A percentile compares a stretch with the other conserved stretches of the same genome.
These are phyloP conservation scores for Adansonia gregorii DNA, from an alignment of 441 rosid genomes.

Conservation along the genomic window DNA sequence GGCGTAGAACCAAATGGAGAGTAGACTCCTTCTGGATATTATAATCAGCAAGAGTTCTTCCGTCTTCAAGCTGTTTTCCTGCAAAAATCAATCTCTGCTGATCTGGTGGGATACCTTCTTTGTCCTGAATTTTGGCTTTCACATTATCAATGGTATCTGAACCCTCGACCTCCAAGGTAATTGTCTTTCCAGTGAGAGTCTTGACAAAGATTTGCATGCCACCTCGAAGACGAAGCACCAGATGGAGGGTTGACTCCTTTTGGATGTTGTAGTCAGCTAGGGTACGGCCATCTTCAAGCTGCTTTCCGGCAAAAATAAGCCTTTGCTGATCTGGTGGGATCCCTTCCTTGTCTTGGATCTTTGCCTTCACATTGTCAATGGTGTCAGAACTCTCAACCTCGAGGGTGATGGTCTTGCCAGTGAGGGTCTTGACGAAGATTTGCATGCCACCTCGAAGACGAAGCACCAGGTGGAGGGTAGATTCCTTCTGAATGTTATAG, in stretches of 20 bases:
- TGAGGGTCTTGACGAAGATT: no score
- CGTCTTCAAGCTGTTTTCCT: conserved; percentile 8
- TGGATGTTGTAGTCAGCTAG: no score
- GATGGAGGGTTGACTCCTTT: no score
- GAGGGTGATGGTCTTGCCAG: no score
- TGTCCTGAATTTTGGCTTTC: conserved; percentile 16
- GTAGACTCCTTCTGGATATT: not conserved
- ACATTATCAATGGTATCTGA: conserved; percentile 8
- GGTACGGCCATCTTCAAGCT: no score
- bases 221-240: not conserved
- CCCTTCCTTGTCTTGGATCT: not conserved
- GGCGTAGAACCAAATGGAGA: conserved; percentile 35
- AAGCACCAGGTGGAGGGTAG: not conserved
- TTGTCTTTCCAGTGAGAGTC: conserved; percentile 6
- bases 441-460: no score
- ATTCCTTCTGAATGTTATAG: no score
- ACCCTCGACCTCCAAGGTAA: not conserved
- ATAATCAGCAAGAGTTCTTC: conserved; percentile 9
- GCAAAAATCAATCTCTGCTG: conserved; percentile 14
- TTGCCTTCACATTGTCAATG: conserved; percentile 31
- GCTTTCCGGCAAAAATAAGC: no score
- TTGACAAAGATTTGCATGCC: conserved; percentile 21
- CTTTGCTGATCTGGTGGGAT: no score
- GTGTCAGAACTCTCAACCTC: conserved; percentile 9
- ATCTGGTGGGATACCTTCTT: conserved; percentile 2